Evolutionary conservation across 2,329 filamentous ascomycete genomes (phyloP), one percentile per base, ranked within the genome.

Genomic region (Torrubiella hemipterigena): DNA sequence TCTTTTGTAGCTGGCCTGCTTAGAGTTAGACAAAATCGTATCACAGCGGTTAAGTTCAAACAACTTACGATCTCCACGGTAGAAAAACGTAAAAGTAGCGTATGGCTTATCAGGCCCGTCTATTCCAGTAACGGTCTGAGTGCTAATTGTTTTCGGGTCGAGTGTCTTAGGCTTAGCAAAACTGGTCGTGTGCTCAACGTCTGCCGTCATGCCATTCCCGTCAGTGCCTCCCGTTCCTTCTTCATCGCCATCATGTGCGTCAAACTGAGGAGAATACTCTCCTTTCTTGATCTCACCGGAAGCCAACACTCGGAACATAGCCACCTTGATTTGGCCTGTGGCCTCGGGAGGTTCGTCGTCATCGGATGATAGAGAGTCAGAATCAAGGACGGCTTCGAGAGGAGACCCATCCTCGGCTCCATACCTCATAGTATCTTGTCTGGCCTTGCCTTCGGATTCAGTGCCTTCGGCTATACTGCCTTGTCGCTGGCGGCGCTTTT

Each of bases 101-200:
- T 94, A 98, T 4, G 93, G 91, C 57, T 89, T 91, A 40, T 96
- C 89, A 14, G 87, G 86, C 0, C 86, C 84, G 54, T 98, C 91
- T 39, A 96, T 93, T 13, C 89, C 91, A 7, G 91, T 96, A n/a
- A 98, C 91, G 0, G 91, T 98, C 59, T 98, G 91, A 3, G 91
- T 98, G 50, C 87, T 96, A 50, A 98, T 98, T 3, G 85, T 86
- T 60, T 95, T 95, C 0, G 89, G 89, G 59, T 96, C 93, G 32
- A 95, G 67, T 2, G 85, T 81, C 67, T 95, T 96, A 11, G 87
- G 89, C 59, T 95, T 93, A 8, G 89, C 89, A 56, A 96, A 96
- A 51, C 87, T 94, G 7, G 91, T 96, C 3, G 91, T 96, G 53
- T 98, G 91, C 57, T 96, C 91, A 34, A 95, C 73, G 48, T 94